phyloP scores from a whole-genome alignment of 169 alveolate species.

The Miamiensis avidus region DNA sequence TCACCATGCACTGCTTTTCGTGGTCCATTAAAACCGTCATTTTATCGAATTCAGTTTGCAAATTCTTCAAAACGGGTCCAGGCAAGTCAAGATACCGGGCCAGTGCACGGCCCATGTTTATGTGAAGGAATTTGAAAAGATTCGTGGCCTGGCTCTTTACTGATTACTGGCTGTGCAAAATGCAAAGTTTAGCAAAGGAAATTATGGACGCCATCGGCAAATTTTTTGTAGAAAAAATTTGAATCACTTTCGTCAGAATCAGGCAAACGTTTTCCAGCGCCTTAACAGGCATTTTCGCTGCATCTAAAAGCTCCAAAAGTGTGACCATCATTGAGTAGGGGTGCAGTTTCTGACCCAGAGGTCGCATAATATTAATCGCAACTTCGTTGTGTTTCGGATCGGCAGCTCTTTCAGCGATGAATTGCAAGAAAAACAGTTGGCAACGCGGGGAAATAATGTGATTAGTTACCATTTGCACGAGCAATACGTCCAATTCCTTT shows the following conservation, averaged over 20 bases:
- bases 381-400: neutral
- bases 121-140: neutral
- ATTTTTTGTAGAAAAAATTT: neutral
- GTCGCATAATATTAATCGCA: neutral
- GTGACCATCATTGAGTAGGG: neutral
- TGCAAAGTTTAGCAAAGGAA: neutral
- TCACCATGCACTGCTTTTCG: neutral
- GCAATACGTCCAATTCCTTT: neutral
- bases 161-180: too few relatives aligned
- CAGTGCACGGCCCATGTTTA: neutral
- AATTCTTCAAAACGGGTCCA: neutral
- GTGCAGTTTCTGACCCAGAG: neutral
- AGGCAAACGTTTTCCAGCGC: neutral
- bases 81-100: neutral
- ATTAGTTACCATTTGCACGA: neutral
- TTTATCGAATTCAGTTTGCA: neutral
- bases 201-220: neutral
- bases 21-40: neutral
- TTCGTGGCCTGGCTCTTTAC: neutral
- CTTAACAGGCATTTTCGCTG: neutral
- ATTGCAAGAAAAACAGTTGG: too few relatives aligned
- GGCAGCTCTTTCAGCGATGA: neutral
- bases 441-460: neutral
- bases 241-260: neutral
- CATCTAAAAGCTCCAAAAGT: neutral